Conservation (phyloP, 1,284 basidiomycete species). For the Puccinia polysora region DNA sequence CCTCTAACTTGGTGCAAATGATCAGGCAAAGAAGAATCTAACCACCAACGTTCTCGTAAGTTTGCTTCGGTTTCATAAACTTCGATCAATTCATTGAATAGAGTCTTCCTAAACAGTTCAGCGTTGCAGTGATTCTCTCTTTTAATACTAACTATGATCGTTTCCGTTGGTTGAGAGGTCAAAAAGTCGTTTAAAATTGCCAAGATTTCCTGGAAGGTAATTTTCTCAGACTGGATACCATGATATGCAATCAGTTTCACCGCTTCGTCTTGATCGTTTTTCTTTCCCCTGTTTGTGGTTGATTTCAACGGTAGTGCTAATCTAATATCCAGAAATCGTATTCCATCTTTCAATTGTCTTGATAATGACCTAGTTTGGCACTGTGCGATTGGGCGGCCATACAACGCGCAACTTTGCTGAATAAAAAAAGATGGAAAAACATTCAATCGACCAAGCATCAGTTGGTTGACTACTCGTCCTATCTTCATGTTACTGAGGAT, state of each 20-base stretch:
- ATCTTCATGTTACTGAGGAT: no score
- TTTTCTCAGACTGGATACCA: slow-evolving; percentile 36
- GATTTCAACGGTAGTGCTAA: slow-evolving; percentile 16
- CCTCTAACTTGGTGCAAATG: slow-evolving; percentile 29
- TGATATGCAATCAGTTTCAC: slow-evolving; percentile 23
- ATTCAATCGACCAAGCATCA: not conserved
- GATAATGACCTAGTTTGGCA: slow-evolving; percentile 38
- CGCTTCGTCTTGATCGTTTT: not conserved
- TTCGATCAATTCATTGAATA: not conserved
- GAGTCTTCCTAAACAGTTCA: slow-evolving; percentile 21
- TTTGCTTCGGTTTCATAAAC: slow-evolving; percentile 18
- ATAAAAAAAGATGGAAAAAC: not conserved
- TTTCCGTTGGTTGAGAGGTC: slow-evolving; percentile 14
- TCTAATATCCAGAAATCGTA: slow-evolving; percentile 40
- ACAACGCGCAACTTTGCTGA: slow-evolving; percentile 28
- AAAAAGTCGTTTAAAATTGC: slow-evolving; percentile 12
- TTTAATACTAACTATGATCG: slow-evolving; percentile 32
- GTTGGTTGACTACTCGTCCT: not conserved
- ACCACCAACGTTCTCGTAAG: slow-evolving; percentile 24
- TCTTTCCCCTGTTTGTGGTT: not conserved
- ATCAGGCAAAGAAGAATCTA: slow-evolving; percentile 27
- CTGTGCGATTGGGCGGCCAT: slow-evolving; percentile 33
- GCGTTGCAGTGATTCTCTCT: slow-evolving; percentile 18
- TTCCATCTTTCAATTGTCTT: slow-evolving; percentile 36
- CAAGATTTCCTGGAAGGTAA: slow-evolving; percentile 27